Base-by-base conservation (phyloP, 441 rosid genomes). In the Omphalea diandra region DNA sequence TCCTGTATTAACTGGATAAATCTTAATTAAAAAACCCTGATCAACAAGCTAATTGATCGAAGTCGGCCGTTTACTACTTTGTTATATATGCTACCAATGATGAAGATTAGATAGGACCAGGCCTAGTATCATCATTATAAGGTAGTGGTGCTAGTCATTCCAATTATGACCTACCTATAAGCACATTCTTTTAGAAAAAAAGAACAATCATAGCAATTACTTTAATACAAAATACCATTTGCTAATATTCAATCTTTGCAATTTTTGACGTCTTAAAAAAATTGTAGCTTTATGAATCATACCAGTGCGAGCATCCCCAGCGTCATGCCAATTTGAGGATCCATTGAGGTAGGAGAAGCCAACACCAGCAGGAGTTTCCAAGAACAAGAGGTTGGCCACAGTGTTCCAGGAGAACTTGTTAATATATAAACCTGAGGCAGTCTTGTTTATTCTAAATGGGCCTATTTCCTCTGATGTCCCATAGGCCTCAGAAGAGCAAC, bases 351-450 rank as follows among this genome's bases (percentile, higher is more conserved):
- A 95, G 24, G 99, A 95, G 89, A 90, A 95, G 73, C 99, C 99
- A 15, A 93, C 98, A 3, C 99, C 98, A 4, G 99, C 97, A 7
- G 99, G 99, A 41, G 97, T 82, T 84, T 96, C 99, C 63, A 96
- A 65, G 85, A 96, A 93, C 80, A 96, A 79, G 78, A 96, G 90
- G 73, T 91, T 96, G 70, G 99, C 88, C 73, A 69, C 77, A 15
- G 86, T 70, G 83, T 90, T 96, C 99, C 98, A 96, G 3, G 98
- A 85, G 85, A 87, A 88, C 44, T 86, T 93, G 88, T 93, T 93
- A 31, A 90, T 83, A 83, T 81, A 80, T 68, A 96, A 65, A 33
- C 97, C 97, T 33, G 94, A 85, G 55, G 88, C 88, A 53, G 94
- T 87, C 82, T 76, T 87, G 81, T 87, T 88, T 33, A 96, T 85